phyloP scores from a whole-genome alignment of 2,329 filamentous ascomycete genomes.

The Moelleriella libera region DNA sequence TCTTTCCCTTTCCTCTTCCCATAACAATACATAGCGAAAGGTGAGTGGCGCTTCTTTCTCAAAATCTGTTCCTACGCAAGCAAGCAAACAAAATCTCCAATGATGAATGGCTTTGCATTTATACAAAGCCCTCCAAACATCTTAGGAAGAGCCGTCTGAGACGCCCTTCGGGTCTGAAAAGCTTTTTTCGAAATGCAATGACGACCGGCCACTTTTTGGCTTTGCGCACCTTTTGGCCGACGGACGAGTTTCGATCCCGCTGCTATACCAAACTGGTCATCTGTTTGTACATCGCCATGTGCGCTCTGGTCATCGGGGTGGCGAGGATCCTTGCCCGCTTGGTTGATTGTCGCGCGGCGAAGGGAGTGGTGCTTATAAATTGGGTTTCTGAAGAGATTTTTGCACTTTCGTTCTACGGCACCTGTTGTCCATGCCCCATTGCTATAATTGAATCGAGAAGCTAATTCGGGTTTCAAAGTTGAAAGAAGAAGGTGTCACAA shows the following conservation, averaged over 20 bases:
- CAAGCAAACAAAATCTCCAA: slow-evolving; percentile 5
- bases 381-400: slow-evolving; percentile 25
- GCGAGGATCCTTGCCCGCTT: slow-evolving; percentile 7
- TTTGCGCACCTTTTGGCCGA: slow-evolving; percentile 3
- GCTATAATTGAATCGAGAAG: too few species aligned
- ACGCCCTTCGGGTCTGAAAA: slow-evolving; percentile 13
- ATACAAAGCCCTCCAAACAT: slow-evolving; percentile 18
- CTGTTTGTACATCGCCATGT: slow-evolving; percentile 19
- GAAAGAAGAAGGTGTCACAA: too few species aligned
- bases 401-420: neutral
- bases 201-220: slow-evolving; percentile 5
- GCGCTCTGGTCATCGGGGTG: slow-evolving; percentile 7
- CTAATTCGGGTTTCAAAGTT: too few species aligned
- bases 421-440: too few species aligned
- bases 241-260: slow-evolving; percentile 7
- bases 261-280: slow-evolving; percentile 3
- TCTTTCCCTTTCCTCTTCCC: neutral
- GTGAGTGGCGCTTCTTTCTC: too few species aligned
- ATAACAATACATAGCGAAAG: neutral
- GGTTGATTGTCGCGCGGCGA: slow-evolving; percentile 18
- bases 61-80: too few species aligned
- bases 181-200: neutral
- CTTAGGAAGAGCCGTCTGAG: slow-evolving; percentile 34
- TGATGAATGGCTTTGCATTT: slow-evolving; percentile 24
- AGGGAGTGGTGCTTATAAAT: slow-evolving; percentile 29